Base-by-base conservation (phyloP, 306 rosid species). In the Medicago arabica region DNA sequence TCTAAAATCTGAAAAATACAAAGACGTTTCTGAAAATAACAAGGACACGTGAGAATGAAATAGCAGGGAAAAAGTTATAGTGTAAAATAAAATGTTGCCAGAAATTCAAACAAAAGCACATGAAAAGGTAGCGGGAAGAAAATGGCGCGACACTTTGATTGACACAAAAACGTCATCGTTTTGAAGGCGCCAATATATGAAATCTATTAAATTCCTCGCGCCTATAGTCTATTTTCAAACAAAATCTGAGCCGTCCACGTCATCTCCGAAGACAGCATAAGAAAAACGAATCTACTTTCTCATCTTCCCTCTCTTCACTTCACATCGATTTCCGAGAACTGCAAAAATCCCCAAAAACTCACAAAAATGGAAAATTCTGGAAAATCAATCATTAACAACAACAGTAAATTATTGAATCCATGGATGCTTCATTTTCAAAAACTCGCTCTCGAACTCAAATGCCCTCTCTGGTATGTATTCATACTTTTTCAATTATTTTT, bases 371-470 rank as follows among this genome's bases (percentile, higher is more conserved):
- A 57, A n/a, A 86, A 62, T 21, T 83, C 87, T 41, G 67, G 61
- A 41, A 82, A 66, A 6, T 17, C 44, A 1, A 49, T 3, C 3
- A 46, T 10, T 47, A 51, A 2, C 9, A 46, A 69, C 7, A 34
- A 13, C 6, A 40, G 13, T 0, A 84, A 82, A 39, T 49, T 72
- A 1, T 71, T 84, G 67, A 92, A 92, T 51, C 90, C 97, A 2
- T 86, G 96, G 91, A 79, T 85, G 83, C 89, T 92, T 4, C 85
- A 87, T 63, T 88, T 90, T 43, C 93, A 92, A 82, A 96, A 96
- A 69, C 81, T 96, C 75, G 91, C 92, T 59, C 92, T 96, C 16
- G 98, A 96, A 78, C 91, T 96, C 86, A 92, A 91, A 57, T 96
- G 99, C 81, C 92, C 98, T 65, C 88, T 90, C 83, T 96, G 99